A percentile compares a stretch with the other conserved stretches of the same genome.
These are phyloP conservation scores for Choanephora cucurbitarum DNA, from an alignment of 371 early-diverging fungal genomes.

Conservation along the genomic window DNA sequence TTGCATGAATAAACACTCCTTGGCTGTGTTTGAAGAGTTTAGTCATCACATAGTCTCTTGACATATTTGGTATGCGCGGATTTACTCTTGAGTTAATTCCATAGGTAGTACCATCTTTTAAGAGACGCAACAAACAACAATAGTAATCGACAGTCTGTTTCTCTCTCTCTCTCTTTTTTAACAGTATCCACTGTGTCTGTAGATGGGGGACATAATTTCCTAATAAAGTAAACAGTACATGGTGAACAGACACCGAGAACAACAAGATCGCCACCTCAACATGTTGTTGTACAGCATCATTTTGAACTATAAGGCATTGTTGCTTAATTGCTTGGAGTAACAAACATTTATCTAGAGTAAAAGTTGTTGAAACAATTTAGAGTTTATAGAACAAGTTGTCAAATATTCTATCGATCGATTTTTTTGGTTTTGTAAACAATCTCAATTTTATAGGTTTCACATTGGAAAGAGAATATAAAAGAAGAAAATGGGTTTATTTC, in stretches of 20 bases:
- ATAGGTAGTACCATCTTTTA: background rate
- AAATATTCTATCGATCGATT: too few species aligned
- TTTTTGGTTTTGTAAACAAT: too few species aligned
- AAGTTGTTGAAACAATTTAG: too few species aligned
- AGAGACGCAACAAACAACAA: background rate
- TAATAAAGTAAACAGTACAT: slow-evolving; percentile 1
- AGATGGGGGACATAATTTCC: background rate
- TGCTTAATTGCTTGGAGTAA: background rate
- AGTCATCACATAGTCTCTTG: background rate
- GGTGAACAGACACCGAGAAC: slow-evolving; percentile 1
- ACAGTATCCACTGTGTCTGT: too few species aligned
- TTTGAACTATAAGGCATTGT: background rate
- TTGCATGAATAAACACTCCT: too few species aligned
- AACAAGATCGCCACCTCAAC: slow-evolving; percentile 5
- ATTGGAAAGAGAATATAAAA: too few species aligned
- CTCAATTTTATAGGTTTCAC: too few species aligned
- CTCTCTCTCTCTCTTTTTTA: too few species aligned
- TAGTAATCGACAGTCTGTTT: background rate
- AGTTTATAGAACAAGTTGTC: too few species aligned
- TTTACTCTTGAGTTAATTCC: background rate
- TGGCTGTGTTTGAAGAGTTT: background rate
- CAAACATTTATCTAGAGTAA: background rate
- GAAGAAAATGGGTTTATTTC: too few species aligned
- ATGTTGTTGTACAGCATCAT: background rate
- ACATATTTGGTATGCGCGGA: background rate